Evolutionary conservation across 768 basidiomycete genomes (phyloP), one percentile per base, ranked within the genome.

Genomic region (Naganishia vishniacii): DNA sequence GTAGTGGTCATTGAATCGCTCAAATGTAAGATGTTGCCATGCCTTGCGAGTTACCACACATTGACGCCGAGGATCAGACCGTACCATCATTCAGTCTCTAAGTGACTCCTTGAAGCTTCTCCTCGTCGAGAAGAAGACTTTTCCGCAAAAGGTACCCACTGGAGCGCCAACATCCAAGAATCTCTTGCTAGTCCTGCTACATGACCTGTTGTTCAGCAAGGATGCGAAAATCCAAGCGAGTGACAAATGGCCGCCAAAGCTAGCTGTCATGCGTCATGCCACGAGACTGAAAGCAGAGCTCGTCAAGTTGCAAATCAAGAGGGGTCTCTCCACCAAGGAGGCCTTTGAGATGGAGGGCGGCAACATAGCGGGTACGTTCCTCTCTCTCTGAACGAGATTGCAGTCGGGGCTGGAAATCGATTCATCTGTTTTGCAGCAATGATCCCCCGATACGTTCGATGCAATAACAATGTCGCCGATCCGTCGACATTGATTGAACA

Each of bases 1-100:
- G 18, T 48, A 74, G 84, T 95, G 40, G 86, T 97, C 32, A 92
- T 98, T 60, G 90, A 95, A 79, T 94, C 91, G 0, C 80, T 98
- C 48, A 97, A 95, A 83, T 97, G 93, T 94, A 78, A 81, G 74
- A 15, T 40, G 4, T 16, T 41, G 3, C 13, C 49, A 16, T 26
- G n/a, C 23, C 29, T 2, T 65, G 23, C 13, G 3, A 56, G 25
- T 42, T 13, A 29, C n/a, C 25, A 34, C 23, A 45, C 46, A 26
- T 26, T 31, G 6, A 9, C 18, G 9, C 51, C 20, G 31, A 12
- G 31, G 48, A 28, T 46, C 72, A 95, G 92, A 92, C 80, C 91
- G 87, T 77, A 75, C 84, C 18, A 84, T 83, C n/a, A 80, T 97
- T 64, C 77, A 75, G 26, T 84, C 88, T 63, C 82, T 94, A 59